These are phyloP conservation scores for Hygrophorus russula DNA, from an alignment of 768 basidiomycete species.

Conservation along the genomic window DNA sequence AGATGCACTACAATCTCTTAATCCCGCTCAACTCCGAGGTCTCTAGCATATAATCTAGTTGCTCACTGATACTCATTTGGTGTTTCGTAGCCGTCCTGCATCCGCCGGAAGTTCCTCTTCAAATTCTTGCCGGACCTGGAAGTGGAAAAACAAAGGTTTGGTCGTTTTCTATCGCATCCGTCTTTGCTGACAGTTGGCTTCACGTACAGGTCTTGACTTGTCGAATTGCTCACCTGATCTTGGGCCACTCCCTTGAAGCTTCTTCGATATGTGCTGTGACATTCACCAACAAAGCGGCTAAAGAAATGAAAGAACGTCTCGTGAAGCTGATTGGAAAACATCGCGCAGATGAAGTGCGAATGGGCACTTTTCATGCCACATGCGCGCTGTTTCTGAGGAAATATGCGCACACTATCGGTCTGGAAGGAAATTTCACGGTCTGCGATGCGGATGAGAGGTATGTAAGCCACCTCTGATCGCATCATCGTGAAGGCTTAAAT, in stretches of 20 bases:
- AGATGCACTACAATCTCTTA: conserved; percentile 16
- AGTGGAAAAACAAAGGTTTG: conserved; percentile 59
- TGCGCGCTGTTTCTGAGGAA: conserved; percentile 65
- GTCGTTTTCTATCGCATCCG: not conserved
- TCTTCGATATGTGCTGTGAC: conserved; percentile 67
- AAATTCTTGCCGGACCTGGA: conserved; percentile 74
- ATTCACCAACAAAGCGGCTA: conserved; percentile 87
- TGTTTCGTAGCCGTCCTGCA: conserved; percentile 61
- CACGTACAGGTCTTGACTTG: conserved; percentile 44
- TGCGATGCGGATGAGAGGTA: conserved; percentile 77
- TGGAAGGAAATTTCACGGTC: conserved; percentile 70
- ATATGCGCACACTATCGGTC: conserved; percentile 42
- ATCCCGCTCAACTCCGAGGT: conserved; percentile 29
- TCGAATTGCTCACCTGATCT: conserved; percentile 56
- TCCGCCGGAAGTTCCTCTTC: conserved; percentile 49
- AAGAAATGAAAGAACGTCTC: conserved; percentile 73
- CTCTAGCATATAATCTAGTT: not conserved
- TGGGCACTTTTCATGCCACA: conserved; percentile 75
- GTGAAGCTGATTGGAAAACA: conserved; percentile 54
- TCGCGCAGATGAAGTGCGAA: conserved; percentile 37
- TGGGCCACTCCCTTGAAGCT: conserved; percentile 37
- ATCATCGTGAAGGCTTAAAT: not conserved
- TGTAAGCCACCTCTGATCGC: conserved; percentile 7
- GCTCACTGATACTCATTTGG: not conserved
- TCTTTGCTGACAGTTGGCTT: not conserved